Evolutionary conservation across 306 rosid genomes (phyloP), one percentile per base, ranked within the genome.

Genomic region (Vigna trinervia): DNA sequence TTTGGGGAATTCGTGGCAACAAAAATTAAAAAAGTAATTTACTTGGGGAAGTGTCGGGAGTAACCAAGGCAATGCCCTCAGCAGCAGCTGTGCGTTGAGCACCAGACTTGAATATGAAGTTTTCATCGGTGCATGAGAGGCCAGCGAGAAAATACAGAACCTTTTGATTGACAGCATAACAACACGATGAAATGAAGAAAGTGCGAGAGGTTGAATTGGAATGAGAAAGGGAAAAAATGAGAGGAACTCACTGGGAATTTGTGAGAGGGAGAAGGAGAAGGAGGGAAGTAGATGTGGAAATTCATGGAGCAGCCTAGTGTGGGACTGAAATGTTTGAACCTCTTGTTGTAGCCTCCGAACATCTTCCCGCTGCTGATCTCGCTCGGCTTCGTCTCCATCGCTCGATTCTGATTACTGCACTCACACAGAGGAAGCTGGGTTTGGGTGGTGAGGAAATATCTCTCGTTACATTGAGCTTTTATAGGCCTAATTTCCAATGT

Each of bases 1-100:
- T 1, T 20, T 9, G 8, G 12, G 32, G 26, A 22, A 56, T 10
- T 22, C 1, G 28, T 0, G 34, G 59, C 23, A 4, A 2, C 5
- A 13, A 14, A 52, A 19, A 17, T 8, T 8, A 54, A 54, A 19
- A 54, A 4, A 20, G 1, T 11, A 15, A 61, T 14, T 6, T 87
- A 95, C 98, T 89, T 47, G 98, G 98, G 63, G 98, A 95, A 20
- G 98, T 95, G 75, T 95, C 98, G 26, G 85, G 96, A n/a, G 76
- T 85, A 84, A 95, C 74, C 75, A 95, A 64, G 59, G 96, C 97
- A 81, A 95, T 61, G 43, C 92, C 93, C 72, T 92, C 85, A 4
- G 72, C 81, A 6, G 98, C 84, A 11, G 98, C 98, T 28, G 80
- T 83, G 30, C 90, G 93, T 73, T 95, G 98, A 82, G 93, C 98